Evolutionary conservation across 2,329 filamentous ascomycete genomes (phyloP).

Genomic region (Alternaria gansuensis): DNA sequence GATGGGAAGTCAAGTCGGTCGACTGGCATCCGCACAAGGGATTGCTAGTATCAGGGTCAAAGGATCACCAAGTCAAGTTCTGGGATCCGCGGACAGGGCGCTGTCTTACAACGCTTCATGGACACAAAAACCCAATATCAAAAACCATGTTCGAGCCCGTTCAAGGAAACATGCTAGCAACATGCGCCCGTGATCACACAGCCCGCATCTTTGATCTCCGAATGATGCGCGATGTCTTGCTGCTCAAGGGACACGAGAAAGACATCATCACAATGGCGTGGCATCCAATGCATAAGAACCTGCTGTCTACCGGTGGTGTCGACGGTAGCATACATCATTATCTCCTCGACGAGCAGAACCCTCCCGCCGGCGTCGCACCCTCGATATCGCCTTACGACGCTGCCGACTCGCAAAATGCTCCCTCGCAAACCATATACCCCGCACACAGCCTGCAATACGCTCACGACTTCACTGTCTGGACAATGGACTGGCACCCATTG

Average conservation of each 20-base stretch:
- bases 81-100: slow-evolving; percentile 95
- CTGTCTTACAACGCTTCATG: slow-evolving; percentile 91
- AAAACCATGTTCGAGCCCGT: slow-evolving; percentile 90
- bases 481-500: slow-evolving; percentile 95
- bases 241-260: slow-evolving; percentile 94
- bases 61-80: slow-evolving; percentile 95
- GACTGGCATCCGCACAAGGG: slow-evolving; percentile 98
- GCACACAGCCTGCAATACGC: slow-evolving; percentile 87
- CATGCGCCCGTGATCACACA: slow-evolving; percentile 90
- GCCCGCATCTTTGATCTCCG: slow-evolving; percentile 93
- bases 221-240: slow-evolving; percentile 97
- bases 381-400: slow-evolving; percentile 86
- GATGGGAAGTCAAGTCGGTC: slow-evolving; percentile 96
- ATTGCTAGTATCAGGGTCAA: slow-evolving; percentile 91
- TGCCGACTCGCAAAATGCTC: slow-evolving; percentile 78
- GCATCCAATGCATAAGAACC: slow-evolving; percentile 90
- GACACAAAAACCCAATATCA: slow-evolving; percentile 96
- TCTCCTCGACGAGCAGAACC: slow-evolving; percentile 92
- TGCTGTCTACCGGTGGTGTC: slow-evolving; percentile 88
- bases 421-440: slow-evolving; percentile 90
- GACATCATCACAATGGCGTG: slow-evolving; percentile 91
- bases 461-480: slow-evolving; percentile 97
- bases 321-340: slow-evolving; percentile 94
- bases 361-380: slow-evolving; percentile 74
- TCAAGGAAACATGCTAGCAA: slow-evolving; percentile 84